Evolutionary conservation across 1,284 basidiomycete genomes (phyloP), one percentile per base, ranked within the genome.

Genomic region (Melampsora larici-populina): DNA sequence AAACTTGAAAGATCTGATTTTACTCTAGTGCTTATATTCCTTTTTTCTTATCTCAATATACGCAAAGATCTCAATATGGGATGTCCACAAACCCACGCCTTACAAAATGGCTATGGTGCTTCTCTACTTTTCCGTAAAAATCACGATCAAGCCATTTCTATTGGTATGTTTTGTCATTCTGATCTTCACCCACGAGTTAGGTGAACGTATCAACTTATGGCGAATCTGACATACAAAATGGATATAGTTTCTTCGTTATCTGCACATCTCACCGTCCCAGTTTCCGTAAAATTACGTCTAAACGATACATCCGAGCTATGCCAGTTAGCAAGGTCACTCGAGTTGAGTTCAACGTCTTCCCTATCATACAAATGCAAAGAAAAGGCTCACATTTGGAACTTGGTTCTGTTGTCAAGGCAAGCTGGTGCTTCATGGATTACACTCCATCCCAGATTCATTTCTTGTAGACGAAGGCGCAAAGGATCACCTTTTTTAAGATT

Each of bases 31-130:
- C 40, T 13, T 13, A 43, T 43, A n/a, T 29, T 29, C n/a, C 21
- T 58, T 4, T 24, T n/a, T n/a, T 5, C 18, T 55, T 5, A 21
- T 55, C 15, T 51, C 15, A n/a, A 1, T 8, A 21, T 26, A 21
- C 51, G n/a, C 18, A 58, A 24, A 58, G 88, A 88, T 81, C 80
- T 89, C 70, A 89, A 89, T 79, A 83, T 89, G 13, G 87, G 91
- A 29, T 92, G 91, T 82, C 91, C 91, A 21, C 90, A 91, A 80
- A 87, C 89, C 70, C 86, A 87, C 46, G 91, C 91, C 1, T 85
- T 86, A 55, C 87, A 89, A 60, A 88, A 87, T 13, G 90, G 89
- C 79, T 90, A 87, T 81, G 91, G 91, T 9, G 90, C 89, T 24
- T 92, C 92, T 82, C 85, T 92, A 15, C 86, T 92, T 9, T 86